Base-by-base conservation (phyloP, 1,284 basidiomycete genomes). In the Xerocomus nothofagi region DNA sequence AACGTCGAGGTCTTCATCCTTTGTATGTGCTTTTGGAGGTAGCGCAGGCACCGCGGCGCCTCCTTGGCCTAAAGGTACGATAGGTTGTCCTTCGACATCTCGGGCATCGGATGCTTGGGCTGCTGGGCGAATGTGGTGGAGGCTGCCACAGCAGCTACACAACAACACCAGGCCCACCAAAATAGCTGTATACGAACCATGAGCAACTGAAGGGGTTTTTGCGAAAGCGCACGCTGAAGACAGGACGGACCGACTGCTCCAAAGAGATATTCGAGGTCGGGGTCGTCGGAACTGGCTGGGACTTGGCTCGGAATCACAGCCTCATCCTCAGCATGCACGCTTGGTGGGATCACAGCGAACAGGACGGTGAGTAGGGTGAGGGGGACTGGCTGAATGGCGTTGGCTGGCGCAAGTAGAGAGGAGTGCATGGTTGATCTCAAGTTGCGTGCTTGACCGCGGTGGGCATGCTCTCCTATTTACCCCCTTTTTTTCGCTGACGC, bases 301-400 rank as follows among this genome's bases (percentile, higher is more conserved):
- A 26, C 12, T 15, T 6, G 11, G n/a, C n/a, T 37, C 6, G 23
- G 15, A 4, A 7, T 27, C 32, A 27, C 17, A 7, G 3, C 6
- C 8, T 53, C 17, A 7, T 2, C 6, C 8, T 53, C 45, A 14
- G 51, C 53, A 32, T 34, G 29, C 24, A 18, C 53, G 6, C 23
- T 37, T 37, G 9, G 38, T 24, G 53, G 24, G 18, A 8, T 21
- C 7, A 31, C 8, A 15, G 18, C 4, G 36, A 49, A 3, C 11
- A 52, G 21, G 27, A 49, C 3, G 17, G 37, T 8, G 30, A 50
- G 23, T 1, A 32, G 3, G 21, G 18, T 6, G 18, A 45, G 12
- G 14, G 24, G 26, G 21, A 29, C 3, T n/a, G 10, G 47, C 9
- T 15, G 6, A 7, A 18, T 20, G 12, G 4, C 14, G 4, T 12